Evolutionary conservation across 1,284 basidiomycete species (phyloP), one percentile per base, ranked within the genome.

Genomic region (Volvariella surrecta): DNA sequence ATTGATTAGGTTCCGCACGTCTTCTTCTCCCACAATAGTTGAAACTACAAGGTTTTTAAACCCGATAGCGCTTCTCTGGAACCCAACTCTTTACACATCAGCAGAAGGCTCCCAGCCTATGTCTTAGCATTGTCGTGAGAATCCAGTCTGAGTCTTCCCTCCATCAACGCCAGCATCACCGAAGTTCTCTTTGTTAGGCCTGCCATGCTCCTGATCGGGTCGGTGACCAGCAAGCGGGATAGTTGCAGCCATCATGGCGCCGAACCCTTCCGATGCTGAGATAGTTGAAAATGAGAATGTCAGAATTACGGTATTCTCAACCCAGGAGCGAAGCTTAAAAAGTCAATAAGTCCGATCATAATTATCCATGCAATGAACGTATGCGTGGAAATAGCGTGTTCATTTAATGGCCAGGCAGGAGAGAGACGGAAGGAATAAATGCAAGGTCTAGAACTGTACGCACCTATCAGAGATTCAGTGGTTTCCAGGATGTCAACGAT

Each of bases 401-500:
- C n/a, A n/a, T n/a, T n/a, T n/a, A n/a, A n/a, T n/a, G n/a, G n/a
- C n/a, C n/a, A n/a, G n/a, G n/a, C n/a, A n/a, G n/a, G 30, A 41
- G 39, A 28, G 40, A 3, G 17, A 42, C 41, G 41, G 21, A 13
- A 30, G 21, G 10, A n/a, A 28, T 9, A 39, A n/a, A 13, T 42
- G 32, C 30, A 40, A 24, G 30, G n/a, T 17, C 4, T n/a, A n/a
- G 11, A 39, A 49, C 15, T 21, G 11, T 35, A 56, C 57, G 42
- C 47, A 67, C 66, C 57, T 55, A 60, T 62, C 21, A 70, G 57
- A 9, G 55, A 54, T 51, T 70, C 66, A 2, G 66, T 63, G 39
- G 62, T 57, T 40, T 69, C 63, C 9, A 71, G 46, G n/a, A 70
- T 64, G 44, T 71, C 69, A 9, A 61, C 52, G 37, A 71, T 62